These are phyloP conservation scores for Emergomyces africanus DNA, from an alignment of 2,329 filamentous ascomycete species.

Conservation along the genomic window DNA sequence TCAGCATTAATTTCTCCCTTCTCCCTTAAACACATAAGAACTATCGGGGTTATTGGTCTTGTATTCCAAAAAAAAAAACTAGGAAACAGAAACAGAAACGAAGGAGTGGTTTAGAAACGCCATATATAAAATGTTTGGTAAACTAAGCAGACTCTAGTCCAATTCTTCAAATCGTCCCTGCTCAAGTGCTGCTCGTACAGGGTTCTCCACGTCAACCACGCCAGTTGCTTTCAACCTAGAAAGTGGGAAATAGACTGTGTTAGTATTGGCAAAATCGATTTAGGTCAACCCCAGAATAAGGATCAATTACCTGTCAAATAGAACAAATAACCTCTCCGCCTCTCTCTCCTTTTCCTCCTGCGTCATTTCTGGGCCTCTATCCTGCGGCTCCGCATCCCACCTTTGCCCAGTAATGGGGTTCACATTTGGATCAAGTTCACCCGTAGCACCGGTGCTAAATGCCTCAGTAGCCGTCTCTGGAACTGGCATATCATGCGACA, in stretches of 20 bases:
- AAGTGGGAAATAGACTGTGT: not conserved
- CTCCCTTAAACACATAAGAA: not conserved
- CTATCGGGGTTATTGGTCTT: not conserved
- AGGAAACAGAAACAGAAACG: not conserved
- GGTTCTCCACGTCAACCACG: conserved; percentile 65
- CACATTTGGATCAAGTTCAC: conserved; percentile 34
- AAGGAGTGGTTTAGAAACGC: not conserved
- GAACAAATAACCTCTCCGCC: conserved; percentile 74
- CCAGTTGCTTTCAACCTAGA: conserved; percentile 57
- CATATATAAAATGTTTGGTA: not conserved
- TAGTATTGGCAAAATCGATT: not conserved
- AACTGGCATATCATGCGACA: conserved; percentile 68
- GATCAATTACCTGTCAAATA: conserved; percentile 62
- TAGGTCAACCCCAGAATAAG: too few species aligned
- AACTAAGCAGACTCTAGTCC: conserved; percentile 25
- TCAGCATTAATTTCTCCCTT: not conserved
- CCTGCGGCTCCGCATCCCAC: conserved; percentile 51
- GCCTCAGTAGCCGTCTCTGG: conserved; percentile 53
- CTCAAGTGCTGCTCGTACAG: conserved; percentile 55
- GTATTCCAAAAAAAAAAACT: not conserved
- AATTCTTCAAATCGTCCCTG: conserved; percentile 62
- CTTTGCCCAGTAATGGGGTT: conserved; percentile 86
- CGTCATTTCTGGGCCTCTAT: conserved; percentile 61
- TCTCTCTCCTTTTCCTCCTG: conserved; percentile 85
- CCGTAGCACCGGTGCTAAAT: conserved; percentile 26